A percentile compares a stretch with the other conserved stretches of the same genome.
Conservation (phyloP, 768 basidiomycete species). For the Mycena vitilis region DNA sequence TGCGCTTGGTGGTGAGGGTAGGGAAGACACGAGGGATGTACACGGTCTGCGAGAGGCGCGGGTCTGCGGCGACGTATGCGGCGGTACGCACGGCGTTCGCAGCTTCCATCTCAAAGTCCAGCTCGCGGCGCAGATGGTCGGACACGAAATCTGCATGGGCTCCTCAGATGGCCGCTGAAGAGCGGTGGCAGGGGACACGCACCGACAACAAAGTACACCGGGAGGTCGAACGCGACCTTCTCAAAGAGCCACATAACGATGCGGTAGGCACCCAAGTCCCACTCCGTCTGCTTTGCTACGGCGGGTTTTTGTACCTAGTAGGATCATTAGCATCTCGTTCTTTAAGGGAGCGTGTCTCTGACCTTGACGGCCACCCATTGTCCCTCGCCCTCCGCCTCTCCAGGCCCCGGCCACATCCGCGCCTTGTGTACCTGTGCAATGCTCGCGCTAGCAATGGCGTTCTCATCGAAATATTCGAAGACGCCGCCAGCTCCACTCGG, state of each 20-base stretch:
- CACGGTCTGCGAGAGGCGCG: slow-evolving; percentile 74
- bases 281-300: slow-evolving; percentile 87
- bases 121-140: slow-evolving; percentile 84
- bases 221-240: slow-evolving; percentile 85
- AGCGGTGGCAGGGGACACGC: slow-evolving; percentile 36
- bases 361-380: slow-evolving; percentile 91
- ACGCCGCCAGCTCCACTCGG: slow-evolving; percentile 77
- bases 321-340: background rate
- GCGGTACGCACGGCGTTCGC: slow-evolving; percentile 80
- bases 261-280: slow-evolving; percentile 80
- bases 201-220: slow-evolving; percentile 85
- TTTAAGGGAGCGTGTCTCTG: background rate
- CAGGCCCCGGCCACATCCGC: slow-evolving; percentile 56
- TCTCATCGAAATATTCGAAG: slow-evolving; percentile 82
- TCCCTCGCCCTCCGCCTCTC: slow-evolving; percentile 56
- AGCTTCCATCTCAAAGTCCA: slow-evolving; percentile 86
- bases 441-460: slow-evolving; percentile 87
- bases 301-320: slow-evolving; percentile 80
- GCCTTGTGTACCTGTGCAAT: slow-evolving; percentile 95
- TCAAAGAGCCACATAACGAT: slow-evolving; percentile 84
- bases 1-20: slow-evolving; percentile 77
- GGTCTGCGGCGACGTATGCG: slow-evolving; percentile 74
- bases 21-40: slow-evolving; percentile 83
- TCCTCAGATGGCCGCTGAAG: slow-evolving; percentile 33
- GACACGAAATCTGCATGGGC: slow-evolving; percentile 69